These are phyloP conservation scores for Elsinoe arachidis DNA, from an alignment of 2,329 filamentous ascomycete species.

Conservation along the genomic window DNA sequence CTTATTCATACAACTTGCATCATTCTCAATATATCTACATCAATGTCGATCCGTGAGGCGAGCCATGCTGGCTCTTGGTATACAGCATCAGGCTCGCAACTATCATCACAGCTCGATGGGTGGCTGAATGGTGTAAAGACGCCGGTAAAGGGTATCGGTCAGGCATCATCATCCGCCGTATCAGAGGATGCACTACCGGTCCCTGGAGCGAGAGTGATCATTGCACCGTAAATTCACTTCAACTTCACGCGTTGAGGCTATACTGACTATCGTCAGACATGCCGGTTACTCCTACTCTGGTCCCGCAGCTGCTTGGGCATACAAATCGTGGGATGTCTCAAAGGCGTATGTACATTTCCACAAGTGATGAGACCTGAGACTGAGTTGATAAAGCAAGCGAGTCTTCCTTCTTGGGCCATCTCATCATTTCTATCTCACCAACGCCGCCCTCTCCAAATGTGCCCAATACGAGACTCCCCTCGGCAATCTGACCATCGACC, in stretches of 20 bases:
- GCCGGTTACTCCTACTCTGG: slow-evolving; percentile 92
- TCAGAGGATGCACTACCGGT: slow-evolving; percentile 50
- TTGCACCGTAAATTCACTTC: slow-evolving; percentile 64
- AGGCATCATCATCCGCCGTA: slow-evolving; percentile 32
- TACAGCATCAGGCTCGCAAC: slow-evolving; percentile 47
- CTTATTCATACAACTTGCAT: neutral
- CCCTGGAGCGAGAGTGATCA: slow-evolving; percentile 69
- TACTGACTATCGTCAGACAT: slow-evolving; percentile 53
- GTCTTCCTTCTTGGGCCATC: slow-evolving; percentile 91
- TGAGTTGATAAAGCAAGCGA: slow-evolving; percentile 51
- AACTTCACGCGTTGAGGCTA: neutral
- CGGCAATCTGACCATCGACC: slow-evolving; percentile 60
- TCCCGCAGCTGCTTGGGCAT: slow-evolving; percentile 86
- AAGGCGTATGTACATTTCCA: slow-evolving; percentile 43
- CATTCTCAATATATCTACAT: slow-evolving; percentile 18
- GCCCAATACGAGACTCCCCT: slow-evolving; percentile 64
- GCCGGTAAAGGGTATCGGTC: slow-evolving; percentile 52
- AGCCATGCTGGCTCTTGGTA: slow-evolving; percentile 90
- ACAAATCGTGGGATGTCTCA: slow-evolving; percentile 76
- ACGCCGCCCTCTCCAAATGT: slow-evolving; percentile 68
- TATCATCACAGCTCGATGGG: slow-evolving; percentile 61
- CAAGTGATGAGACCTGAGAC: neutral
- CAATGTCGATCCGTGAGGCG: slow-evolving; percentile 44
- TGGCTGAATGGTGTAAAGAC: slow-evolving; percentile 67
- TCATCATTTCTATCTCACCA: slow-evolving; percentile 72